Base-by-base conservation (phyloP, 129 eudicot genomes). In the Centrapalus pauciflorus region DNA sequence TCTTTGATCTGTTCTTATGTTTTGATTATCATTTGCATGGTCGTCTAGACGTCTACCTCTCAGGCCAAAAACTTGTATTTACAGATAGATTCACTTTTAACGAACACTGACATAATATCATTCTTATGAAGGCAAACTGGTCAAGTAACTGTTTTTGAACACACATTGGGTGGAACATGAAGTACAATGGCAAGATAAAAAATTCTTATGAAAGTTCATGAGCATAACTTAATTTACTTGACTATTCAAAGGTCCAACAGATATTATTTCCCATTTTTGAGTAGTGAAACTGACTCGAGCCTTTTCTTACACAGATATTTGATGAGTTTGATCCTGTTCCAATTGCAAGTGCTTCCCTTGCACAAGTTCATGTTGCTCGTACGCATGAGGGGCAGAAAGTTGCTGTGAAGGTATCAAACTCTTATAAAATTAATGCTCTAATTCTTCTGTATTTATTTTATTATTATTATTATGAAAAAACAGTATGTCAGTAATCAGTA, bases 311-410 rank as follows among this genome's bases (percentile, higher is more conserved):
- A 26, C 76, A 92, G 98, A 86, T 85, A 16, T 92, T 92, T 75
- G 54, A 73, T 7, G 94, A 88, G 64, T 92, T 92, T 62, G 89
- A 92, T 77, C 95, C 95, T 50, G 87, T 79, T 55, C 98, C 98
- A 12, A 81, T 92, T 57, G 98, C 98, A 77, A 92, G 98, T 85
- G 98, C 96, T 70, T 92, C 98, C 48, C 88, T 92, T 67, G 98
- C 98, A 23, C 98, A 92, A 73, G 98, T 92, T 78, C 98, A 92
- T 77, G 81, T 82, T 75, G 96, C 98, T 40, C 87, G 76, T 43
- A 82, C 90, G 51, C 89, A 72, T 19, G 85, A 85, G 65, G 98
- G 98, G 62, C 75, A 88, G 76, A 87, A 85, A 82, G 96, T 92
- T 77, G 98, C 96, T 59, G 98, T 92, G 61, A 92, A 92, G 98